These are phyloP conservation scores for Irpex sp. DNA, from an alignment of 1,284 basidiomycete species.

Conservation along the genomic window DNA sequence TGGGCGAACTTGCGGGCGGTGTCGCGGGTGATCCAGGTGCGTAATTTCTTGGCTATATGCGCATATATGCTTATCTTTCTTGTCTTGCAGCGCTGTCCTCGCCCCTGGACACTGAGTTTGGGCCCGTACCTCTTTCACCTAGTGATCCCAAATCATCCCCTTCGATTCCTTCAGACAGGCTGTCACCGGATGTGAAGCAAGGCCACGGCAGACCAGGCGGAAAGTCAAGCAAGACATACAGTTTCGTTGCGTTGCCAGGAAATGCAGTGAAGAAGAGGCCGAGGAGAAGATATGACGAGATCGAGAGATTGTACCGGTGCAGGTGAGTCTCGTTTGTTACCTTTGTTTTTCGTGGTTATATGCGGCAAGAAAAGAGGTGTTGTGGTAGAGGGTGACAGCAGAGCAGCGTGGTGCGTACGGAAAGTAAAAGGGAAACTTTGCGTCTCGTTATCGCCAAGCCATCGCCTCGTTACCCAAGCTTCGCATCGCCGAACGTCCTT, in stretches of 20 bases:
- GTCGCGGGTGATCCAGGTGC: not conserved
- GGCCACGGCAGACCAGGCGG: conserved; percentile 2
- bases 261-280: conserved; percentile 82
- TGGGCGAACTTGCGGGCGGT: not conserved
- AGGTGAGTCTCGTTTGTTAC: conserved; percentile 20
- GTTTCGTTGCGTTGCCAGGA: conserved; percentile 76
- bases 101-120: not conserved
- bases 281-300: conserved; percentile 83
- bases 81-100: not conserved
- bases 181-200: not conserved
- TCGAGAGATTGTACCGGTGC: conserved; percentile 88
- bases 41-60: not conserved
- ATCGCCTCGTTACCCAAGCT: not conserved
- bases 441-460: not conserved
- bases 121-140: not conserved
- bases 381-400: not conserved
- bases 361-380: not conserved
- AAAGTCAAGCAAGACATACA: conserved; percentile 64
- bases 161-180: not conserved
- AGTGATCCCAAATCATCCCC: not conserved
- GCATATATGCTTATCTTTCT: not conserved
- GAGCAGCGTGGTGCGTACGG: not conserved
- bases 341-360: not conserved
- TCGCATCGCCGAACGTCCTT: not conserved
- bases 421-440: not conserved